Conservation (phyloP, 2,329 filamentous ascomycete genomes). For the Paramyrothecium sp. region DNA sequence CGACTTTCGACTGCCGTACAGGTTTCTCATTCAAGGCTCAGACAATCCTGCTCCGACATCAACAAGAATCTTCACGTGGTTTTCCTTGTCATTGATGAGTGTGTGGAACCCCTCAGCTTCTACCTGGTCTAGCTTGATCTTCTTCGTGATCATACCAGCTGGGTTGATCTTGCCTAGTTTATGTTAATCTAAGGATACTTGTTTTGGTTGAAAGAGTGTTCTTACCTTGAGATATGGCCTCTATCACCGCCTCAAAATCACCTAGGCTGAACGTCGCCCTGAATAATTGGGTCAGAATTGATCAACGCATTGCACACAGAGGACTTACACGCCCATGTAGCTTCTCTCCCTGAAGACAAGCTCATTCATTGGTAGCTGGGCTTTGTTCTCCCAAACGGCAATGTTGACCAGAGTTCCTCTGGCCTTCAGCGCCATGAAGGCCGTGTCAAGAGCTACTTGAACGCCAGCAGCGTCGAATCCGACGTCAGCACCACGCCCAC, state of each 20-base stretch:
- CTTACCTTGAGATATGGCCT: conserved; percentile 34
- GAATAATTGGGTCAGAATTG: conserved; percentile 49
- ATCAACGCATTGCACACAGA: conserved; percentile 28
- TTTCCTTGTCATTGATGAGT: conserved; percentile 58
- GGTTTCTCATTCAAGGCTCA: too few species aligned
- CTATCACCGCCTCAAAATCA: conserved; percentile 58
- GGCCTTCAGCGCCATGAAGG: conserved; percentile 46
- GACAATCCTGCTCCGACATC: conserved; percentile 25
- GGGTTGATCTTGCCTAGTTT: conserved; percentile 47
- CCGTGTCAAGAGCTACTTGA: conserved; percentile 43
- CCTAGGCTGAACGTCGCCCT: conserved; percentile 24
- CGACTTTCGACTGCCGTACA: too few species aligned
- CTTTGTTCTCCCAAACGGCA: conserved; percentile 57
- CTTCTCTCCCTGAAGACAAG: conserved; percentile 16
- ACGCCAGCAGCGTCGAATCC: conserved; percentile 64
- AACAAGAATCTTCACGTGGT: conserved; percentile 62
- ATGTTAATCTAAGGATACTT: conserved; percentile 4
- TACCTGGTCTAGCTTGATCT: conserved; percentile 52
- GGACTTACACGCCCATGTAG: conserved; percentile 19
- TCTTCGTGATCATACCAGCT: conserved; percentile 59
- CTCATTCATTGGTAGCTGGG: conserved; percentile 26
- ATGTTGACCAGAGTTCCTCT: conserved; percentile 62
- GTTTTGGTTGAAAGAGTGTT: neutral
- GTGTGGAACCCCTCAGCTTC: conserved; percentile 57
- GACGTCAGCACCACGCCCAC: conserved; percentile 51